Percentiles rank a stretch among this genome's conserved stretches.
Evolutionary conservation across 2,329 filamentous ascomycete genomes (phyloP).

Genomic region (Pseudogymnoascus sp.): DNA sequence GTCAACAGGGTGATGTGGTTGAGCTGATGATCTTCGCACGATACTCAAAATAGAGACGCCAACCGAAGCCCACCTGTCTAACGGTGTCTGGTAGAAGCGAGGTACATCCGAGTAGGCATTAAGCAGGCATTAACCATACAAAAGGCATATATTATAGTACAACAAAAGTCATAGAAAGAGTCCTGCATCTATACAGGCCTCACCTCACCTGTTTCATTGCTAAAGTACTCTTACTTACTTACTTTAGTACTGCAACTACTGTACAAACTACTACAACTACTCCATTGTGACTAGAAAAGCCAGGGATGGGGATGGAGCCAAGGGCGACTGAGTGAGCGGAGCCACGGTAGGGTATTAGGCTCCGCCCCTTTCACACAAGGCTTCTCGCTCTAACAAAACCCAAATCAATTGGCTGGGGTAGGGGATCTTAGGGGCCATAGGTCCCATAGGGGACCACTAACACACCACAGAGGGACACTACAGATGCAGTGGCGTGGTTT

Average conservation of each 20-base stretch:
- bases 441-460: not conserved
- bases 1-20: not conserved
- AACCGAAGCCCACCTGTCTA: constrained; percentile 7
- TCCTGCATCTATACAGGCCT: not conserved
- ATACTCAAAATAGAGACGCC: constrained; percentile 8
- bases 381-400: not conserved
- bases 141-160: not conserved
- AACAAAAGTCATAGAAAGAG: not conserved
- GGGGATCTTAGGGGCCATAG: not conserved
- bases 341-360: constrained; percentile 3
- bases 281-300: not conserved
- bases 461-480: not conserved
- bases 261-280: not conserved
- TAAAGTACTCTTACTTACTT: not conserved
- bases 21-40: constrained; percentile 3
- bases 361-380: constrained; percentile 7
- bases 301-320: constrained; percentile 1
- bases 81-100: constrained; percentile 4
- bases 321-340: not conserved
- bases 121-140: not conserved
- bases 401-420: not conserved
- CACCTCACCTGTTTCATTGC: not conserved
- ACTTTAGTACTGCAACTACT: not conserved
- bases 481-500: constrained; percentile 3
- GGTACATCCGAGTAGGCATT: not conserved